Evolutionary conservation across 2,329 filamentous ascomycete species (phyloP).

Genomic region (Colletotrichum spinosum): DNA sequence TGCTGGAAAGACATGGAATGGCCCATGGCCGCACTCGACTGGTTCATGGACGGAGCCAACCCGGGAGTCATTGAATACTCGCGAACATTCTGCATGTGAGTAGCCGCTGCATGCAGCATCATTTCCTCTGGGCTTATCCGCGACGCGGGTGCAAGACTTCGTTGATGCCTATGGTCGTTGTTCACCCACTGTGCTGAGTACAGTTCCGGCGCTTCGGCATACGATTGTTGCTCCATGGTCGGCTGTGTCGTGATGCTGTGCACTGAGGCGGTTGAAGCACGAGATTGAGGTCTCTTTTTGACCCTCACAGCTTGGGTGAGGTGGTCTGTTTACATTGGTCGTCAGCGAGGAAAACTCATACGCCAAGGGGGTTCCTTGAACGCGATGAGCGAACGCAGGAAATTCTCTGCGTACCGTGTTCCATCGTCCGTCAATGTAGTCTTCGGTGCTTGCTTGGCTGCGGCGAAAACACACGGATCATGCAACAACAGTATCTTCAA

Average conservation of each 20-base stretch:
- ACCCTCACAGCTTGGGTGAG: conserved; percentile 51
- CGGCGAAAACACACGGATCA: conserved; percentile 38
- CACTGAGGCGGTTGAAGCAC: conserved; percentile 67
- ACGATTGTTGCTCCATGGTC: conserved; percentile 60
- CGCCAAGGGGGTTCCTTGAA: conserved; percentile 16
- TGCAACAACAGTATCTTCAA: conserved; percentile 24
- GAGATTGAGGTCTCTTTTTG: conserved; percentile 64
- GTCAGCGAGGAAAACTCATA: conserved; percentile 43
- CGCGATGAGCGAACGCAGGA: background rate
- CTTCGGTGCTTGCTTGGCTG: conserved; percentile 19
- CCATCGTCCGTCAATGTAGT: conserved; percentile 24
- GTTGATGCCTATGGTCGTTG: conserved; percentile 56
- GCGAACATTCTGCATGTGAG: conserved; percentile 64
- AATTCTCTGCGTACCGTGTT: conserved; percentile 32
- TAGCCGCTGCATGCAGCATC: conserved; percentile 65
- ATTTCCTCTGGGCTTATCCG: conserved; percentile 70
- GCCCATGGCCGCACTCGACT: conserved; percentile 44
- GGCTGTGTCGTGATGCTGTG: conserved; percentile 66
- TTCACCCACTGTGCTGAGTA: conserved; percentile 64
- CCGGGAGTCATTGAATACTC: conserved; percentile 62
- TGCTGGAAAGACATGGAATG: conserved; percentile 48
- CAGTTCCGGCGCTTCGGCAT: conserved; percentile 56
- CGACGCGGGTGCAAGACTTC: conserved; percentile 55
- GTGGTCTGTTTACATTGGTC: conserved; percentile 42
- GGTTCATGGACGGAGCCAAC: conserved; percentile 55